Conservation (phyloP, 164 flowering plant species). For the Vitis rotundifolia region DNA sequence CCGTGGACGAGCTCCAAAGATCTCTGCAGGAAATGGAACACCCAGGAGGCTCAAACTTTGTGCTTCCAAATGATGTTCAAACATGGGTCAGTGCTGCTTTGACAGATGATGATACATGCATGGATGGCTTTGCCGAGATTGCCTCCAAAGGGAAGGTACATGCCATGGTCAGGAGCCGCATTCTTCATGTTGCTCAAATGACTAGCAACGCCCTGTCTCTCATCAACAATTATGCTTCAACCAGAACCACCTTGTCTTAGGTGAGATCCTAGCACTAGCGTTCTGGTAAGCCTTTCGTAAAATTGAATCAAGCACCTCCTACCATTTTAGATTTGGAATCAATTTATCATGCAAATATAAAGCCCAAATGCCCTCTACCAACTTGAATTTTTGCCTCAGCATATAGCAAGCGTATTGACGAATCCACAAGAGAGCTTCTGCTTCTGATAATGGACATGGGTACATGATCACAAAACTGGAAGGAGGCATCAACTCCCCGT, state of each 20-base stretch:
- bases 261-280: not conserved
- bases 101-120: constrained; percentile 47
- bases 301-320: too few species aligned
- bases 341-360: too few species aligned
- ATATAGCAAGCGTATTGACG: too few species aligned
- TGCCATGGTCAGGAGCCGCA: constrained; percentile 1
- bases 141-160: constrained; percentile 16
- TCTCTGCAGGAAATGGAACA: constrained; percentile 23
- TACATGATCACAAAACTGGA: too few species aligned
- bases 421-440: too few species aligned
- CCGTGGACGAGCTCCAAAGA: constrained; percentile 34
- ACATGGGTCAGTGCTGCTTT: constrained; percentile 56
- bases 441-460: too few species aligned
- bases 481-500: too few species aligned
- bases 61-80: constrained; percentile 16
- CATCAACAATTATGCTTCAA: constrained; percentile 9
- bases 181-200: constrained; percentile 18
- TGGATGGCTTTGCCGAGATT: constrained; percentile 39
- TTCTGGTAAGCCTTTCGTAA: too few species aligned
- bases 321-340: too few species aligned
- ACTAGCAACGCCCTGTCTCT: constrained; percentile 38
- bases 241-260: not conserved
- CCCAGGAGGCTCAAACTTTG: constrained; percentile 10
- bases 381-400: too few species aligned
- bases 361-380: too few species aligned